Evolutionary conservation across 768 basidiomycete species (phyloP).

Genomic region (Lactarius vividus): DNA sequence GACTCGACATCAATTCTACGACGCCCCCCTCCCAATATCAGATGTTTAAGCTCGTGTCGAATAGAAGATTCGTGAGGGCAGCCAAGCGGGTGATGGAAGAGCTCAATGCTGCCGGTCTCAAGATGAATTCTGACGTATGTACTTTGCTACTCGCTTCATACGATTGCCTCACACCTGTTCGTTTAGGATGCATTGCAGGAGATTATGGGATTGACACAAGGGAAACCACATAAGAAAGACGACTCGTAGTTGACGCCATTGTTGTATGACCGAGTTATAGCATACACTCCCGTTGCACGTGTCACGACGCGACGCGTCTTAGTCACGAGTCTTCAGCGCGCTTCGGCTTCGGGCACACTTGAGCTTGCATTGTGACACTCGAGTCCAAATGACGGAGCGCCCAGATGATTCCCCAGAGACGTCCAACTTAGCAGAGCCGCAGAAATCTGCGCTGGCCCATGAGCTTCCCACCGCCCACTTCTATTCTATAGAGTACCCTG

Average conservation of each 20-base stretch:
- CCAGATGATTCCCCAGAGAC: background rate
- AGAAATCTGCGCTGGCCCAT: conserved; percentile 36
- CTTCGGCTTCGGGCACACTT: background rate
- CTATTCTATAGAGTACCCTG: conserved; percentile 89
- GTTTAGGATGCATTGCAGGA: conserved; percentile 49
- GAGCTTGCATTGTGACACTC: background rate
- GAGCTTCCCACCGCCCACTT: conserved; percentile 58
- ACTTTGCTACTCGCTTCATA: conserved; percentile 2
- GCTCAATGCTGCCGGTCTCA: conserved; percentile 58
- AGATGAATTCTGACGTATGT: conserved; percentile 52
- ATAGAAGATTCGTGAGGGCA: conserved; percentile 50
- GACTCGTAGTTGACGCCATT: conserved; percentile 13
- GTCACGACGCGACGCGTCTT: conserved; percentile 6
- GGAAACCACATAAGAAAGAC: conserved; percentile 15
- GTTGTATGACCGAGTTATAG: background rate
- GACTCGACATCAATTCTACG: conserved; percentile 46
- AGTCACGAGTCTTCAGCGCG: background rate
- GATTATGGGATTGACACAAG: conserved; percentile 36
- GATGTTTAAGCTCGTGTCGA: conserved; percentile 53
- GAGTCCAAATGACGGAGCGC: background rate
- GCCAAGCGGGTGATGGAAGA: conserved; percentile 47
- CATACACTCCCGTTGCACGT: background rate
- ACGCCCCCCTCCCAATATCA: conserved; percentile 48
- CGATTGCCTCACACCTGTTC: background rate
- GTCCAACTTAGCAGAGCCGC: background rate